phyloP scores from a whole-genome alignment of 805 yeast species.

The Metschnikowia santaceciliae region DNA sequence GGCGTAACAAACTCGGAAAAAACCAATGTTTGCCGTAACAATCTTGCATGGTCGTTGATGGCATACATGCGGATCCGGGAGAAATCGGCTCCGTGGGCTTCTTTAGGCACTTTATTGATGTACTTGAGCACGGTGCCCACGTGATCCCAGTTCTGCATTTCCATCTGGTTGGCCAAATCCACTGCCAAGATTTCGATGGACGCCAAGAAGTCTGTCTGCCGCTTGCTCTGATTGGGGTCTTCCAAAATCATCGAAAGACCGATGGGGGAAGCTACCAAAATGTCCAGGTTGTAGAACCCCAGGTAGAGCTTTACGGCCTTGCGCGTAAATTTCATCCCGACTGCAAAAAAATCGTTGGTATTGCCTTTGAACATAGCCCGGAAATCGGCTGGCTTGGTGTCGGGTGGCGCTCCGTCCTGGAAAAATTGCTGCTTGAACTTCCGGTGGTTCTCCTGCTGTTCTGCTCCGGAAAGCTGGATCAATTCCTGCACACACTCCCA shows the following conservation, averaged over 20 bases:
- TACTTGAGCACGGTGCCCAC: constrained; percentile 60
- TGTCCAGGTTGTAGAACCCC: constrained; percentile 78
- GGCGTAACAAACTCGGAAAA: constrained; percentile 81
- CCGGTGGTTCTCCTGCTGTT: constrained; percentile 75
- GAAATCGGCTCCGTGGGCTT: constrained; percentile 80
- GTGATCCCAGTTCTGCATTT: constrained; percentile 93
- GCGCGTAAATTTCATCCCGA: constrained; percentile 89
- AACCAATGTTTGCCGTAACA: constrained; percentile 72
- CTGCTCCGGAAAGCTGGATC: constrained; percentile 59
- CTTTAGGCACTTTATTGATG: constrained; percentile 72
- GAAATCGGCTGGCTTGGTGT: constrained; percentile 78
- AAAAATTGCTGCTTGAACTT: constrained; percentile 71
- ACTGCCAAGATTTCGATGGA: constrained; percentile 79
- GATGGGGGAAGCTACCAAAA: constrained; percentile 86
- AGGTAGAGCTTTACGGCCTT: constrained; percentile 82
- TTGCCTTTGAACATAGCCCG: constrained; percentile 78
- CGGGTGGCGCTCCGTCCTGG: constrained; percentile 45
- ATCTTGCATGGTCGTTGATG: constrained; percentile 73
- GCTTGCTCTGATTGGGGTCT: constrained; percentile 48
- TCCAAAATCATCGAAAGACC: constrained; percentile 77
- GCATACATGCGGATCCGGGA: constrained; percentile 90
- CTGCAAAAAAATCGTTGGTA: constrained; percentile 83
- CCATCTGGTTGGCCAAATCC: constrained; percentile 82
- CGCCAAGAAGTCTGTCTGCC: constrained; percentile 77
- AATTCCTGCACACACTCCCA: constrained; percentile 62